Evolutionary conservation across 129 eudicot genomes (phyloP), one percentile per base, ranked within the genome.

Genomic region (Solidago caesia): DNA sequence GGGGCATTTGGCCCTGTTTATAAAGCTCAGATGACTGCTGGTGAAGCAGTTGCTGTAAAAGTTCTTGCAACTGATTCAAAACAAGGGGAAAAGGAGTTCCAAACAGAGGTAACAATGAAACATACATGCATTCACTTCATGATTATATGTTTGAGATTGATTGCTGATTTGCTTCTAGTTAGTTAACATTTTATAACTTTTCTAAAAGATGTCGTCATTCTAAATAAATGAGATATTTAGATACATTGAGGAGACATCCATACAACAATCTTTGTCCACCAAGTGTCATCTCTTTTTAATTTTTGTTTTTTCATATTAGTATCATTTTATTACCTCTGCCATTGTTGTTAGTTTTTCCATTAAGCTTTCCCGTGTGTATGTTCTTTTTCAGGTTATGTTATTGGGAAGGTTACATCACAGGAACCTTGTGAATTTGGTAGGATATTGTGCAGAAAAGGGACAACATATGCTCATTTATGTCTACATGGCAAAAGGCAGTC

Each of bases 1-100:
- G 98, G 98, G 62, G 97, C 98, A 75, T 94, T 81, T 83, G 98
- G 98, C 72, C 93, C 97, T 15, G 98, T 94, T 52, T 94, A 94
- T 70, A 94, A 82, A 87, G 98, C 98, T 85, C 92, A 94, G 80
- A 90, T 94, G 98, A 75, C 82, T 14, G 84, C 92, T 70, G 98
- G 97, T 33, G 97, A 90, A 85, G 86, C 86, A 26, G 96, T 94
- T 85, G 98, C 98, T 62, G 98, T 94, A 26, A 94, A 94, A 89
- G 92, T 90, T 81, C 93, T 94, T 63, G 98, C 97, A 80, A 94
- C 96, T 78, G 90, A 94, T 87, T 94, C 98, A 55, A 94, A 85
- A 78, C 98, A 90, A 85, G 98, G 98, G 67, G 97, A 88, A 81
- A 90, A 81, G 75, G 98, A 94, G 84, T 94, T 94, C 70, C 93